A percentile compares a stretch with the other conserved stretches of the same genome.
These are phyloP conservation scores for Fusarium metavorans DNA, from an alignment of 2,329 filamentous ascomycete species.

Conservation along the genomic window DNA sequence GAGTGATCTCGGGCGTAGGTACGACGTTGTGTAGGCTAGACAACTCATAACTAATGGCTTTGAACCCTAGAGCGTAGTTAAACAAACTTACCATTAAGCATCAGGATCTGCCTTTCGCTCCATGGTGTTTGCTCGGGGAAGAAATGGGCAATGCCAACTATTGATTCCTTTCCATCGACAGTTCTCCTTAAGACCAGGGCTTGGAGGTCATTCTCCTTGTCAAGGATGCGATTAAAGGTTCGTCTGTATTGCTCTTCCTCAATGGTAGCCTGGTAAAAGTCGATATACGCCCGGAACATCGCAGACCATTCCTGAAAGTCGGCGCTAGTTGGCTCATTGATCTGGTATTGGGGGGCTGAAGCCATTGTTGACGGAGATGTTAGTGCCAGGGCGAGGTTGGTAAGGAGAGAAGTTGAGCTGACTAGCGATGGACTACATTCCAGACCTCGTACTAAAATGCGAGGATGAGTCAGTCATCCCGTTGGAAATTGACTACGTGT, in stretches of 20 bases:
- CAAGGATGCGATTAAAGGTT: constrained; percentile 26
- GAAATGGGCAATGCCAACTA: constrained; percentile 32
- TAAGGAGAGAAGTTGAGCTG: background rate
- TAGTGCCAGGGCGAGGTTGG: background rate
- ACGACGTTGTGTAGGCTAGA: background rate
- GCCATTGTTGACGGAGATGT: constrained; percentile 5
- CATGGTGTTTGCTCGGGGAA: constrained; percentile 34
- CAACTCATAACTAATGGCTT: background rate
- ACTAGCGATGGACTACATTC: background rate
- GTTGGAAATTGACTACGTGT: background rate
- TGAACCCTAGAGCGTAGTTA: background rate
- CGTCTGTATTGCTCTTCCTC: constrained; percentile 21
- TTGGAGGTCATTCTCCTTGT: constrained; percentile 13
- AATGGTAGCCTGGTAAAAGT: constrained; percentile 23
- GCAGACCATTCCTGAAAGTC: constrained; percentile 29
- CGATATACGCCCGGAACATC: constrained; percentile 27
- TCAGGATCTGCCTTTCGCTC: constrained; percentile 31
- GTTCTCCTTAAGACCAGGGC: constrained; percentile 15
- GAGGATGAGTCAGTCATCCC: background rate
- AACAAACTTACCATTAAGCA: constrained; percentile 19
- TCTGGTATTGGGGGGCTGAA: constrained; percentile 1
- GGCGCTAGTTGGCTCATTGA: constrained; percentile 2
- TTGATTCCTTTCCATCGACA: background rate
- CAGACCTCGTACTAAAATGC: background rate
- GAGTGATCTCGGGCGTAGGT: background rate